Evolutionary conservation across 495 filamentous ascomycete species (phyloP).

Genomic region (Hyaloscypha finlandica): DNA sequence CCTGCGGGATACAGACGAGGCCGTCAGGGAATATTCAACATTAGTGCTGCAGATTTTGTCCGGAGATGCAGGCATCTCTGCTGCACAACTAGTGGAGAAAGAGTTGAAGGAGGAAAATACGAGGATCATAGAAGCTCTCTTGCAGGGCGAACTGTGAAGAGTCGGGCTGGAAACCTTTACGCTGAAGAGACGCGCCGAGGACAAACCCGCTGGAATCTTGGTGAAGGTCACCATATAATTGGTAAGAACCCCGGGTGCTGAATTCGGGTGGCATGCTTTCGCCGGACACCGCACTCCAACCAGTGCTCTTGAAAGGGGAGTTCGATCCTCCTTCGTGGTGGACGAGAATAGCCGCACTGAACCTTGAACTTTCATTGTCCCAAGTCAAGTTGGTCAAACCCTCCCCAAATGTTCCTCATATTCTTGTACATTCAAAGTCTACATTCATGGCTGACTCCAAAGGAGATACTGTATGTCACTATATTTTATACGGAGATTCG

Average conservation of each 20-base stretch:
- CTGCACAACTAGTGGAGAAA: slow-evolving; percentile 18
- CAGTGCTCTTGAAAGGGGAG: too few species aligned
- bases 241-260: neutral
- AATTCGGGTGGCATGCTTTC: too few species aligned
- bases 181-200: neutral
- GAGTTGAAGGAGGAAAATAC: slow-evolving; percentile 29
- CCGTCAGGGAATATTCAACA: slow-evolving; percentile 48
- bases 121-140: slow-evolving; percentile 24
- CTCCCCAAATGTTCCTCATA: too few species aligned
- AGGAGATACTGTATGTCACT: neutral
- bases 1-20: slow-evolving; percentile 42
- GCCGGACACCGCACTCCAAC: too few species aligned
- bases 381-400: too few species aligned
- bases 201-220: neutral
- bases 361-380: too few species aligned
- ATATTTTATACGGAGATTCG: neutral
- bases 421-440: neutral
- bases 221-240: neutral
- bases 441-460: neutral
- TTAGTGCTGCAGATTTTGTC: slow-evolving; percentile 41
- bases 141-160: neutral
- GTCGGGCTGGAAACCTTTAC: neutral
- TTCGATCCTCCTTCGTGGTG: too few species aligned
- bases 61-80: slow-evolving; percentile 17
- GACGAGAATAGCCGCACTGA: too few species aligned